Conservation (phyloP, 805 yeast genomes). For the Teunomyces pallodes region DNA sequence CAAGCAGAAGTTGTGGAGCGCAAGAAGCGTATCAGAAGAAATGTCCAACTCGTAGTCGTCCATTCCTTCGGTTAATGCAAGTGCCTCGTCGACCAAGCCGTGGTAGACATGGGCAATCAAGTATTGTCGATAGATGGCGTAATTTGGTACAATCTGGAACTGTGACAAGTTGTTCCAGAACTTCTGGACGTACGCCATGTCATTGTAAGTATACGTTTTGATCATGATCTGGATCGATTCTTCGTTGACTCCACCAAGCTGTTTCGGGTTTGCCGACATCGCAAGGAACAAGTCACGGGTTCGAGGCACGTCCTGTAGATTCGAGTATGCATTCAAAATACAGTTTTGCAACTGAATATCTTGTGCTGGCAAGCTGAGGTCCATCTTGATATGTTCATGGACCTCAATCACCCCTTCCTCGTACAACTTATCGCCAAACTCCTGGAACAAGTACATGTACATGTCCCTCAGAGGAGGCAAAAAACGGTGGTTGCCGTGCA, state of each 20-base stretch:
- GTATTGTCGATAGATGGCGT: slow-evolving; percentile 55
- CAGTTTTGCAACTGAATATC: slow-evolving; percentile 60
- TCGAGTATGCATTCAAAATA: slow-evolving; percentile 61
- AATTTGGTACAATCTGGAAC: slow-evolving; percentile 51
- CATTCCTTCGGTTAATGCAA: slow-evolving; percentile 46
- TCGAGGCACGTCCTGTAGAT: slow-evolving; percentile 52
- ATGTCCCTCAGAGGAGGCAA: slow-evolving; percentile 45
- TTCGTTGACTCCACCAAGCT: slow-evolving; percentile 50
- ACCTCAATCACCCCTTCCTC: slow-evolving; percentile 65
- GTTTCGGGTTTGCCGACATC: slow-evolving; percentile 50
- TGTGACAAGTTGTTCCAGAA: slow-evolving; percentile 61
- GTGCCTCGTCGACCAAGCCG: slow-evolving; percentile 57
- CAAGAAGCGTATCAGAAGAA: slow-evolving; percentile 42
- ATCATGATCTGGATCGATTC: slow-evolving; percentile 68
- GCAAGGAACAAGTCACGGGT: slow-evolving; percentile 61
- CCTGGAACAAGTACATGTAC: slow-evolving; percentile 57
- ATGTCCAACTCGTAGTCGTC: slow-evolving; percentile 46
- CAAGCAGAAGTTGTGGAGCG: slow-evolving; percentile 45
- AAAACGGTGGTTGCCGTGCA: slow-evolving; percentile 35
- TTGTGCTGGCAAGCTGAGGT: slow-evolving; percentile 46
- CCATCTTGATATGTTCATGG: slow-evolving; percentile 64
- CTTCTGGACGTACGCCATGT: slow-evolving; percentile 53
- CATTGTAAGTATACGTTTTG: slow-evolving; percentile 54
- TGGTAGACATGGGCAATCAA: slow-evolving; percentile 69
- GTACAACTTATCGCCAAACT: slow-evolving; percentile 57